Evolutionary conservation across 73 alveolate species (phyloP).

Genomic region (Paramecium tetraurelia): DNA sequence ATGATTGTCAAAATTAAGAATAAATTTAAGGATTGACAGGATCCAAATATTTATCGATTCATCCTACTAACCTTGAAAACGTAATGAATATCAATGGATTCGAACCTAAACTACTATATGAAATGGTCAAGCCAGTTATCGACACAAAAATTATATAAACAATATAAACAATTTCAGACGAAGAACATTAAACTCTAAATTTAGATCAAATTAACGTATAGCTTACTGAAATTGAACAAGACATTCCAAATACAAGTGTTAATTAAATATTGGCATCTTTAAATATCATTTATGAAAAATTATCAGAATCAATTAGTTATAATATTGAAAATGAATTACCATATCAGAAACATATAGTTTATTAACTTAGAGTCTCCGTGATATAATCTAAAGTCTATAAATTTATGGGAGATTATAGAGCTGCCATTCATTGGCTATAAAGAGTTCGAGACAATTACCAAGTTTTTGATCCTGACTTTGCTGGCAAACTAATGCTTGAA

Average conservation of each 20-base stretch:
- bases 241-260: background rate
- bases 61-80: background rate
- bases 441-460: background rate
- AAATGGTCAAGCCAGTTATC: background rate
- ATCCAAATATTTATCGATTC: background rate
- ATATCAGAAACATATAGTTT: background rate
- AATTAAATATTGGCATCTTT: background rate
- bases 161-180: background rate
- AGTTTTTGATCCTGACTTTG: background rate
- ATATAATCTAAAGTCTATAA: background rate
- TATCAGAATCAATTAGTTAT: background rate
- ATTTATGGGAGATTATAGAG: background rate
- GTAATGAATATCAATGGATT: background rate
- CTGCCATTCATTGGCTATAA: background rate
- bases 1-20: background rate
- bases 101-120: background rate
- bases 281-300: background rate
- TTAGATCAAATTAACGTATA: background rate
- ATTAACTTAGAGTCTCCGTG: background rate
- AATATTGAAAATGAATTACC: background rate
- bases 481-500: background rate
- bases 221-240: background rate
- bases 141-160: background rate
- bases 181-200: background rate
- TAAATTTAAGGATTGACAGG: background rate